Evolutionary conservation across 768 basidiomycete species (phyloP), one percentile per base, ranked within the genome.

Genomic region (Mycena polygramma): DNA sequence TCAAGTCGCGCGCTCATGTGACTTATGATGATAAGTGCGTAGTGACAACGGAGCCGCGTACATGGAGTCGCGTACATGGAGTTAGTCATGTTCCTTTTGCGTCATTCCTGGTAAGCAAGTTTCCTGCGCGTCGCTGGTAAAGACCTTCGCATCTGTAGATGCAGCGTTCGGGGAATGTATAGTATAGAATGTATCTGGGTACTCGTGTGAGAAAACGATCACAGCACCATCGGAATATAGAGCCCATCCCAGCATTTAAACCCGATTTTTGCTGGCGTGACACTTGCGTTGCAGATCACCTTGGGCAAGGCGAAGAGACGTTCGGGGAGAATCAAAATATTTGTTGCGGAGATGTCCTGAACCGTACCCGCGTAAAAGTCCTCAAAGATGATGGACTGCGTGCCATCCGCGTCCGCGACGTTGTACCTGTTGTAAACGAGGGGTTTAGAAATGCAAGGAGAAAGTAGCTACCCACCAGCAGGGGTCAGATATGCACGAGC

Each of bases 231-330:
- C n/a, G 71, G 71, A 19, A 72, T 20, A 62, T 72, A 72, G 20
- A 66, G 14, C 52, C 71, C 71, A 62, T 72, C 63, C 71, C 71
- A 72, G 52, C 71, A 72, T 41, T 61, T 66, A 53, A 72, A 72
- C 49, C 65, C 19, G 9, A 41, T 15, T 15, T 41, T 41, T 15
- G 41, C 41, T 2, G 41, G 4, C 15, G 41, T 41, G 11, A 41
- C 41, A 41, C 41, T 41, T 15, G 57, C 71, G 37, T 72, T 72
- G 58, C 71, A 72, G 7, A 69, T 58, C 36, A 72, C 71, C 36
- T 30, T 72, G 35, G 67, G 71, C 26, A 51, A 39, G 7, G 9
- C 52, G 19, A 57, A 39, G 4, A 55, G 43, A 13, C 54, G 57
- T 22, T 69, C 67, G n/a, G 68, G 67, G n/a, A 68, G 22, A 14